Base-by-base conservation (phyloP, 441 rosid genomes). In the Adansonia madagascariensis region DNA sequence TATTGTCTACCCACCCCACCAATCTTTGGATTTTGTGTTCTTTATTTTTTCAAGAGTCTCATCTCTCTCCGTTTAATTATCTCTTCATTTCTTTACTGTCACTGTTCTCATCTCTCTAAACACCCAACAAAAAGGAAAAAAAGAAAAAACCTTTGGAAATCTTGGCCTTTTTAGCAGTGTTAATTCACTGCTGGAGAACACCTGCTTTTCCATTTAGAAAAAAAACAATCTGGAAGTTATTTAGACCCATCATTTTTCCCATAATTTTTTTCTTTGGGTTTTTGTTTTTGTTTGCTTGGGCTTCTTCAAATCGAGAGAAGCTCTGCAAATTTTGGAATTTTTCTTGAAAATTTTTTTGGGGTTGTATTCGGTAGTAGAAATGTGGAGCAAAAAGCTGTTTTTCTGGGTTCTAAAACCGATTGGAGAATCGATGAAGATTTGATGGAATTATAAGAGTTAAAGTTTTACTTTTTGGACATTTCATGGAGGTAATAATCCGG, bases 401-500 rank as follows among this genome's bases (percentile, higher is more conserved):
- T 82, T 82, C 78, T 79, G 75, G 87, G 76, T 74, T 53, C 27
- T 24, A 14, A 62, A 78, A 74, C 80, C 70, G 87, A 92, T 80
- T 84, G 88, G 80, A 71, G 81, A 80, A 35, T 82, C 81, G 81
- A 84, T 27, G 75, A 86, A 49, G 84, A 80, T 88, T 90, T 92
- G 87, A 94, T 89, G 96, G 97, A 85, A 91, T 86, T 86, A 79
- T 78, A 80, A 80, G 82, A 81, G 70, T 76, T 73, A 14, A 72
- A 75, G 75, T 62, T 55, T 61, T 75, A 66, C 60, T 78, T 82
- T 77, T 65, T 84, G 63, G 69, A 61, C 84, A 69, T 86, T 83
- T 88, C 89, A 96, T 96, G 99, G 99, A 91, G 97, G 71, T 85
- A 77, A 49, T 82, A 66, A 70, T 73, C 72, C 87, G 77, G 35